These are phyloP conservation scores for Paecilomyces variotii DNA, from an alignment of 2,329 filamentous ascomycete genomes.

Conservation along the genomic window DNA sequence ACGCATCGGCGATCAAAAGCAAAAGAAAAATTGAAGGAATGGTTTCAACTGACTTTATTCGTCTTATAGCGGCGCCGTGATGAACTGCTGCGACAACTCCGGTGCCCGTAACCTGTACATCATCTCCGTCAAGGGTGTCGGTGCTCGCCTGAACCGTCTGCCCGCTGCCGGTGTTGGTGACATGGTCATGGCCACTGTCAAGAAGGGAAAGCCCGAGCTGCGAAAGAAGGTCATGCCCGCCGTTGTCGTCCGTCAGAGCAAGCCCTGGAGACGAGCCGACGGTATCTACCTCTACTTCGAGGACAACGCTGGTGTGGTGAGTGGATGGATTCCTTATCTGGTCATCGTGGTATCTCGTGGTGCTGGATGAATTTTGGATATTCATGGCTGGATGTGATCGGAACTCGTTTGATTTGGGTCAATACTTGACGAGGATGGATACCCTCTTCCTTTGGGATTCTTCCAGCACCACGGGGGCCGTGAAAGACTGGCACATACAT, in stretches of 20 bases:
- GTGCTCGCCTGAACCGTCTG: constrained; percentile 94
- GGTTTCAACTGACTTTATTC: constrained; percentile 7
- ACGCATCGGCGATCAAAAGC: neutral
- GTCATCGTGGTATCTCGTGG: constrained; percentile 1
- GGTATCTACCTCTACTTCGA: constrained; percentile 99
- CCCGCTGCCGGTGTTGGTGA: constrained; percentile 96
- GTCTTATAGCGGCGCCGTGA: constrained; percentile 76
- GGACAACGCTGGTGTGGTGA: constrained; percentile 98
- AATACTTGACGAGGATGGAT: neutral
- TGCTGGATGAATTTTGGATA: neutral
- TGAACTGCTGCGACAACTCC: constrained; percentile 99
- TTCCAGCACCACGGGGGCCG: neutral
- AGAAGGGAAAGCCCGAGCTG: constrained; percentile 99
- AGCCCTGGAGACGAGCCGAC: constrained; percentile 98
- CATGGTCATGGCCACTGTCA: constrained; percentile 99
- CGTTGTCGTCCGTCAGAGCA: constrained; percentile 96
- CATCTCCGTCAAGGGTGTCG: constrained; percentile 98
- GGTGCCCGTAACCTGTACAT: constrained; percentile 99
- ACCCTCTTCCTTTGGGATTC: neutral
- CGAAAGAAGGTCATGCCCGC: constrained; percentile 99
- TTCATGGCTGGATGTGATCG: neutral
- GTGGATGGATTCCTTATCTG: constrained; percentile 34
- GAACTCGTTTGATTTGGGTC: neutral
- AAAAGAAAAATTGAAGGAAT: constrained; percentile 12
- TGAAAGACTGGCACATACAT: neutral